phyloP scores from a whole-genome alignment of 2,329 filamentous ascomycete species.

The Colletotrichum lini region DNA sequence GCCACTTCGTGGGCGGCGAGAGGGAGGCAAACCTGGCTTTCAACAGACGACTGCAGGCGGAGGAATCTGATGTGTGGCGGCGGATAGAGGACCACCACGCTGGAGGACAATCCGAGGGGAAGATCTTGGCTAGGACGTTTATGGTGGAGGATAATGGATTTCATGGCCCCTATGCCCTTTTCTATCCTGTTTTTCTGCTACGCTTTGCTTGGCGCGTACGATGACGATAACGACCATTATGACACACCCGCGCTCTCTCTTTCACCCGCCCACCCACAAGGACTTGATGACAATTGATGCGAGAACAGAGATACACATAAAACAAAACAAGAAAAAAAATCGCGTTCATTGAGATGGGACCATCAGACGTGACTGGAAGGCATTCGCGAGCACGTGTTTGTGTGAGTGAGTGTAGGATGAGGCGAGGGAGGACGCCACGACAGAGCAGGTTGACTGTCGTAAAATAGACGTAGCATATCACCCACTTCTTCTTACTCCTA shows the following conservation, averaged over 20 bases:
- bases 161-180: not conserved
- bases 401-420: too few species aligned
- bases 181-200: not conserved
- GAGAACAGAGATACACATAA: slow-evolving; percentile 7
- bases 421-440: too few species aligned
- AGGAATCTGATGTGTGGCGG: not conserved
- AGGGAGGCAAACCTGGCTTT: not conserved
- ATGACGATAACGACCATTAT: slow-evolving; percentile 37
- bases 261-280: not conserved
- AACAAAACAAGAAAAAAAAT: slow-evolving; percentile 9
- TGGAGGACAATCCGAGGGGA: not conserved
- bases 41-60: not conserved
- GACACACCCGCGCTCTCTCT: not conserved
- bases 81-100: not conserved
- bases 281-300: slow-evolving; percentile 23
- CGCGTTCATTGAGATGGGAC: not conserved
- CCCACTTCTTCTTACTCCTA: too few species aligned
- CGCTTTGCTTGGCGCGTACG: slow-evolving; percentile 19
- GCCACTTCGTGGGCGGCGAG: not conserved
- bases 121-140: not conserved
- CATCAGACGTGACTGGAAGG: not conserved
- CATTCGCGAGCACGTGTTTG: not conserved
- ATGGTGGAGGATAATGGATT: not conserved
- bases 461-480: too few species aligned
- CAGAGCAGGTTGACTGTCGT: too few species aligned